Percentiles rank a stretch among this genome's conserved stretches.
phyloP scores from a whole-genome alignment of 768 basidiomycete genomes.

The Suillus plorans region DNA sequence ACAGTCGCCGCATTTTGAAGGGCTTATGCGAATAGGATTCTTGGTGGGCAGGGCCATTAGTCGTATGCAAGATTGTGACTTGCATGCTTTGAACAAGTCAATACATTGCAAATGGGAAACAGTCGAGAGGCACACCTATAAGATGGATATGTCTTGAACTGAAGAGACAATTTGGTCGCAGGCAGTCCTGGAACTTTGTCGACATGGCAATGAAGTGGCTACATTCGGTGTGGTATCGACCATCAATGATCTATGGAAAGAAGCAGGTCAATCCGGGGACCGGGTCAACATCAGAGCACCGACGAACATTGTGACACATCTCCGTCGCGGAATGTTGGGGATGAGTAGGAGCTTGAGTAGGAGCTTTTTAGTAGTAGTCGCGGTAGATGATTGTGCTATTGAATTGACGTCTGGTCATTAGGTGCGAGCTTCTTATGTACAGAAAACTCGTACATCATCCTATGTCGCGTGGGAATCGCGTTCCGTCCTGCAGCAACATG shows the following conservation, averaged over 20 bases:
- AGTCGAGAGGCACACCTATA: slow-evolving; percentile 38
- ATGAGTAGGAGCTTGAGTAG: neutral
- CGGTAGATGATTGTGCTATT: neutral
- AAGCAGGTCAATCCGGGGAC: slow-evolving; percentile 6
- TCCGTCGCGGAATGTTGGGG: slow-evolving; percentile 15
- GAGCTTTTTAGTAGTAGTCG: neutral
- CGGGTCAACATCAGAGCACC: slow-evolving; percentile 9
- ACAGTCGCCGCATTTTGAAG: slow-evolving; percentile 42
- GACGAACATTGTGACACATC: slow-evolving; percentile 77
- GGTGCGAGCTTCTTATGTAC: slow-evolving; percentile 27
- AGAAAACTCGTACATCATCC: slow-evolving; percentile 27
- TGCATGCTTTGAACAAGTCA: slow-evolving; percentile 44
- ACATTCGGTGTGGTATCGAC: slow-evolving; percentile 68
- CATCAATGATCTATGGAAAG: slow-evolving; percentile 63
- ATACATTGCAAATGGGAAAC: neutral
- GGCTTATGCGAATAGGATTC: slow-evolving; percentile 72
- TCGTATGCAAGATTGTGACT: slow-evolving; percentile 53
- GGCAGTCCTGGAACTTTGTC: slow-evolving; percentile 66
- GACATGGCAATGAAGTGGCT: slow-evolving; percentile 74
- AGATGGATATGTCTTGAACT: slow-evolving; percentile 62
- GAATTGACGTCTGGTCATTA: neutral
- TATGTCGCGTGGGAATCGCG: slow-evolving; percentile 39
- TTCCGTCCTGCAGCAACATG: slow-evolving; percentile 32
- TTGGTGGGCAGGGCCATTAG: slow-evolving; percentile 67
- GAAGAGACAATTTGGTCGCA: slow-evolving; percentile 64